phyloP scores from a whole-genome alignment of 1,284 basidiomycete genomes.

The Apiotrichum gamsii region DNA sequence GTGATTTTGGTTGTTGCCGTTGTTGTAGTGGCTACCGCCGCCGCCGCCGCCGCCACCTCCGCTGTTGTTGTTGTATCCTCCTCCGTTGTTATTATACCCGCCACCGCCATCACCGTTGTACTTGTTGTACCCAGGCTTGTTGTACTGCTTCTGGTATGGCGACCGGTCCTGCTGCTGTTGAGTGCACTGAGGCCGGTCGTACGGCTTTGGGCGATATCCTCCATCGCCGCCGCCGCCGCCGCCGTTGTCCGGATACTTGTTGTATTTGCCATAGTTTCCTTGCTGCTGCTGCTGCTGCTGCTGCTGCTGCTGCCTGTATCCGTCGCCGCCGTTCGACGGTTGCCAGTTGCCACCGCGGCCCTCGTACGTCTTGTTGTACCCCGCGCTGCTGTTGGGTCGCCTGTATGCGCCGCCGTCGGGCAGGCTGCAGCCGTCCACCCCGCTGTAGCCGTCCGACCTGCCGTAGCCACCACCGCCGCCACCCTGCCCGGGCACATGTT shows the following conservation, averaged over 20 bases:
- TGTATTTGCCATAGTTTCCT: too few relatives aligned
- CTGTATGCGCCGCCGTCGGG: too few relatives aligned
- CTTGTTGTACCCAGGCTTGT: neutral
- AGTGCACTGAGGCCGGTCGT: neutral
- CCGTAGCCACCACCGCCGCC: too few relatives aligned
- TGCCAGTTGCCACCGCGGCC: too few relatives aligned
- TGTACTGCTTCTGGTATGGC: neutral
- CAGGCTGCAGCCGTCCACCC: too few relatives aligned
- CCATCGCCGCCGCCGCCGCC: too few relatives aligned
- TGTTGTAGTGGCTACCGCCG: neutral
- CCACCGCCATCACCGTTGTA: neutral
- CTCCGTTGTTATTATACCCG: neutral
- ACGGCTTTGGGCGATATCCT: too few relatives aligned
- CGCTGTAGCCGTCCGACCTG: too few relatives aligned
- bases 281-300: constrained; percentile 1
- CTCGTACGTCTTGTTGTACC: neutral
- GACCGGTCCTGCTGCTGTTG: neutral
- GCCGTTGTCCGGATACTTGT: too few relatives aligned
- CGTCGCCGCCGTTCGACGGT: too few relatives aligned
- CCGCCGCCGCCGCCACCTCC: neutral
- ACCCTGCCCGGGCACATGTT: too few relatives aligned
- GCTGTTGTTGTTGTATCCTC: neutral
- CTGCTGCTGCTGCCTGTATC: neutral
- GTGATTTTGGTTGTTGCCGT: neutral
- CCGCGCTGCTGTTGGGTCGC: too few relatives aligned